These are phyloP conservation scores for Leucocoprinus sp. DNA, from an alignment of 768 basidiomycete species.

Conservation along the genomic window DNA sequence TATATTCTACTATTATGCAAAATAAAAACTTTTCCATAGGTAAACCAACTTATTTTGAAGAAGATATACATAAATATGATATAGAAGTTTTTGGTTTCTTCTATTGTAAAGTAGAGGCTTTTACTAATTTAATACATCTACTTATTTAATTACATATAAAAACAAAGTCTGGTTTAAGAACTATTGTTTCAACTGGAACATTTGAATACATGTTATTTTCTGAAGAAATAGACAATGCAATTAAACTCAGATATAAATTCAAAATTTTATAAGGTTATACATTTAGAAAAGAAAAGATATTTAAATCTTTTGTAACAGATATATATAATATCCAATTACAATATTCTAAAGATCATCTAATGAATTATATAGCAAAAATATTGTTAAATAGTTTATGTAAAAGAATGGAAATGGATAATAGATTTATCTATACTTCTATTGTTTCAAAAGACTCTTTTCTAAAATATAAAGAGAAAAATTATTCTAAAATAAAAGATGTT, in stretches of 20 bases:
- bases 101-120: conserved; percentile 11
- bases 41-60: conserved; percentile 11
- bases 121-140: conserved; percentile 11
- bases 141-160: conserved; percentile 10
- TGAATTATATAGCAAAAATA: conserved; percentile 11
- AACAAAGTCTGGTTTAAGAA: conserved; percentile 6
- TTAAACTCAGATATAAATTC: background rate
- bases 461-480: background rate
- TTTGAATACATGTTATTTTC: background rate
- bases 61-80: conserved; percentile 5
- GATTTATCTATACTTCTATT: background rate
- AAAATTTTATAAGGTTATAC: conserved; percentile 8
- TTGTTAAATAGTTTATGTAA: conserved; percentile 11
- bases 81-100: conserved; percentile 13
- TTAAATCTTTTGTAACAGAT: conserved; percentile 1
- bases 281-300: conserved; percentile 5
- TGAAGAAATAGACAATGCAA: conserved; percentile 1
- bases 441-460: background rate
- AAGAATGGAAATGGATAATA: conserved; percentile 10
- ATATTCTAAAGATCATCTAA: conserved; percentile 9
- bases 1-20: conserved; percentile 12
- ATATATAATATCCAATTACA: conserved; percentile 6
- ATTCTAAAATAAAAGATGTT: conserved; percentile 2
- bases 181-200: conserved; percentile 7
- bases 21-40: conserved; percentile 10